A percentile compares a stretch with the other conserved stretches of the same genome.
Evolutionary conservation across 306 rosid genomes (phyloP).

Genomic region (Dalbergia cultrata): DNA sequence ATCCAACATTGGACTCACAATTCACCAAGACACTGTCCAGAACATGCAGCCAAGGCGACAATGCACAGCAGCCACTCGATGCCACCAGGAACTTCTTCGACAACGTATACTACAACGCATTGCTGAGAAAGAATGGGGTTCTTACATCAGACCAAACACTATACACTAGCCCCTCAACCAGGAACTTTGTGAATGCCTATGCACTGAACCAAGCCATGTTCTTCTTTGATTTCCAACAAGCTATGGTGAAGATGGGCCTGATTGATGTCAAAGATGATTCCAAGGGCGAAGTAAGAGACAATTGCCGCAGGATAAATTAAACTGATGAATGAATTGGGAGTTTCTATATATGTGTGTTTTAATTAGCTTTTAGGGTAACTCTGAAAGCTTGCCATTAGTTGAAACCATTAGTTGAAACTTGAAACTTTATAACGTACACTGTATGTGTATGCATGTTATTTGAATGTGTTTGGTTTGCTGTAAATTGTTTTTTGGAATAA

Average conservation of each 20-base stretch:
- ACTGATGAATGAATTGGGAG: conserved; percentile 36
- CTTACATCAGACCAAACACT: conserved; percentile 80
- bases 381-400: conserved; percentile 4
- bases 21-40: conserved; percentile 61
- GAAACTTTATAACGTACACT: background rate
- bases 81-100: conserved; percentile 67
- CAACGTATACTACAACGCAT: conserved; percentile 62
- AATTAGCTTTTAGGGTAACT: background rate
- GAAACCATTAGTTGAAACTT: background rate
- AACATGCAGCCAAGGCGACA: conserved; percentile 78
- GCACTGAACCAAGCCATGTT: conserved; percentile 83
- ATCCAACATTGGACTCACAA: conserved; percentile 59
- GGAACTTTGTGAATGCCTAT: conserved; percentile 69
- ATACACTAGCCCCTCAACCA: conserved; percentile 61
- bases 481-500: conserved; percentile 5
- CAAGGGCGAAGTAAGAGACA: conserved; percentile 69
- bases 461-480: conserved; percentile 30
- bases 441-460: conserved; percentile 25
- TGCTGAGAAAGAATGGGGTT: conserved; percentile 67
- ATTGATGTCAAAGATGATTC: conserved; percentile 70
- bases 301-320: conserved; percentile 74
- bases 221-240: conserved; percentile 81
- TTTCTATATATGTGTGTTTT: no score
- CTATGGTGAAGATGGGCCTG: conserved; percentile 80
- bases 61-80: conserved; percentile 71